These are phyloP conservation scores for Leccinum longicurvipes DNA, from an alignment of 768 basidiomycete genomes.

Conservation along the genomic window DNA sequence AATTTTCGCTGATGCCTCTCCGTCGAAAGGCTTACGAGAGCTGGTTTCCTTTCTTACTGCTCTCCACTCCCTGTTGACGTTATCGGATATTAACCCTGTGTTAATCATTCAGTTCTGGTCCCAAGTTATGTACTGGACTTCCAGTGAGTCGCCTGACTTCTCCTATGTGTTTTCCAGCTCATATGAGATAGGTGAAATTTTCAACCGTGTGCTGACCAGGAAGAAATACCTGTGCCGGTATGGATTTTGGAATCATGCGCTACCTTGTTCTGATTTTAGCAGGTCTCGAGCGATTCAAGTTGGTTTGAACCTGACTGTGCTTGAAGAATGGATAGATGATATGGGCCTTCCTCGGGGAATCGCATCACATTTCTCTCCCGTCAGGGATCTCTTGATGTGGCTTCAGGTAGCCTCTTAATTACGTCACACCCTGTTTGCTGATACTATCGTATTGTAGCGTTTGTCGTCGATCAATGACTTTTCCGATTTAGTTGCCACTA, in stretches of 20 bases:
- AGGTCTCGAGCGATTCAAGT: slow-evolving; percentile 87
- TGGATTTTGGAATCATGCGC: slow-evolving; percentile 11
- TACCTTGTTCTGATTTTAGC: slow-evolving; percentile 9
- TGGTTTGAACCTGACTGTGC: slow-evolving; percentile 73
- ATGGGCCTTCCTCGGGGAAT: slow-evolving; percentile 80
- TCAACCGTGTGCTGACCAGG: slow-evolving; percentile 82
- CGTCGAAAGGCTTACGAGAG: slow-evolving; percentile 46
- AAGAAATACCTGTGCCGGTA: slow-evolving; percentile 94
- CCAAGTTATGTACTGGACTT: slow-evolving; percentile 98
- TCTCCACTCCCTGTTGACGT: slow-evolving; percentile 74
- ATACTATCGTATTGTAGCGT: slow-evolving; percentile 44
- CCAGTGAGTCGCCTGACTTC: slow-evolving; percentile 57
- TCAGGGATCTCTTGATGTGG: slow-evolving; percentile 83
- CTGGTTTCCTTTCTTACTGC: slow-evolving; percentile 81
- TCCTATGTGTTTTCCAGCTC: slow-evolving; percentile 1
- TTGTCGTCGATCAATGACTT: slow-evolving; percentile 87
- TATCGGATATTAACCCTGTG: slow-evolving; percentile 89
- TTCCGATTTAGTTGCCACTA: slow-evolving; percentile 81
- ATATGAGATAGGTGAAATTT: slow-evolving; percentile 62
- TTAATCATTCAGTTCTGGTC: slow-evolving; percentile 91
- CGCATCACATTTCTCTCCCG: slow-evolving; percentile 76
- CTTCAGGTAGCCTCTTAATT: slow-evolving; percentile 55
- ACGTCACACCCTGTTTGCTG: slow-evolving; percentile 1
- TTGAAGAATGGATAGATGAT: slow-evolving; percentile 91
- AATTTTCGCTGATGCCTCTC: slow-evolving; percentile 45